Base-by-base conservation (phyloP, 805 yeast genomes). In the Pichia phayaonensis region DNA sequence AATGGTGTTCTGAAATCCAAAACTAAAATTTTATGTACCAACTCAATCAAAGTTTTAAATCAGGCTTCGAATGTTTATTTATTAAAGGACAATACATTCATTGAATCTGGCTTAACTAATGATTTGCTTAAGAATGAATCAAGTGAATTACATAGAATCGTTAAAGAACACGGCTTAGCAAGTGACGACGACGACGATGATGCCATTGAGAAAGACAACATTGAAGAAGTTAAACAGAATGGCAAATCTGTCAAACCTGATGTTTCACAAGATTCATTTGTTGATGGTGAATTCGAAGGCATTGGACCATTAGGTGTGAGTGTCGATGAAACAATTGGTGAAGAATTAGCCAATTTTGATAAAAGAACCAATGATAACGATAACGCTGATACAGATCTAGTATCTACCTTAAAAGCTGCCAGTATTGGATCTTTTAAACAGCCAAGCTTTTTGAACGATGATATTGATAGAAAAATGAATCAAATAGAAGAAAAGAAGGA, bases 41-140 rank as follows among this genome's bases (percentile, higher is more conserved):
- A 82, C 61, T 72, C 82, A 0, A 70, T 80, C 7, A 66, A 74
- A 34, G 80, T 82, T 10, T 69, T 82, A 54, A 69, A 74, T 51
- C 75, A 79, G 53, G 81, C 94, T 0, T 76, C 79, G 45, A 72
- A 71, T 47, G 83, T 87, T 38, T 76, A 75, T 52, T 79, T 84
- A 42, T 68, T 87, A 49, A 76, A 78, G 45, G 66, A 72, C 36
- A 75, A 81, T 20, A 66, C 66, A 45, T 78, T 87, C 45, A 66
- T 72, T 2, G 95, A 87, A 61, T 58, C 69, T 10, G 86, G 72
- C 20, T 66, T 80, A 7, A 79, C 75, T 57, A 73, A 72, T 31
- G 76, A 61, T 20, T 62, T 68, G 3, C 55, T 62, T 54, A 54
- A 54, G 4, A 46, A 53, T 8, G 60, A 57, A 43, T 42, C 50